phyloP scores from a whole-genome alignment of 1,284 basidiomycete genomes.

The Pseudozyma hubeiensis region DNA sequence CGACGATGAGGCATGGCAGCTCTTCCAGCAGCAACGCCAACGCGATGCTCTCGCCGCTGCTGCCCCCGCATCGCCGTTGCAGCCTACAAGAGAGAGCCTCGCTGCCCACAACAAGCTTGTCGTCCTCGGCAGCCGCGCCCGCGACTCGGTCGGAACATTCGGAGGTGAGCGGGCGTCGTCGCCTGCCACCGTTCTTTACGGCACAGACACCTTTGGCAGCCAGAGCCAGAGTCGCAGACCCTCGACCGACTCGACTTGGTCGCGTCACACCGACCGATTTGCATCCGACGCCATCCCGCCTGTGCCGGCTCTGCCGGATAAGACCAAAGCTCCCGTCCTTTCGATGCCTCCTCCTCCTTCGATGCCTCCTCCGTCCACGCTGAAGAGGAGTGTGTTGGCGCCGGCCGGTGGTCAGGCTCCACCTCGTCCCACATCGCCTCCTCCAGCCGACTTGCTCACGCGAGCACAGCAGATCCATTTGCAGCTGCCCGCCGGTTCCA shows the following conservation, averaged over 20 bases:
- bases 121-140: conserved; percentile 45
- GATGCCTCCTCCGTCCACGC: conserved; percentile 56
- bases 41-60: conserved; percentile 9
- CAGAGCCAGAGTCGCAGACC: conserved; percentile 30
- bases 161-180: conserved; percentile 38
- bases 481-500: conserved; percentile 32
- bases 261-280: conserved; percentile 31
- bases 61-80: conserved; percentile 17
- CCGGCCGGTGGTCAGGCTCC: conserved; percentile 26
- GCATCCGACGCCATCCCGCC: conserved; percentile 32
- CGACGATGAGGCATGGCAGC: conserved; percentile 52
- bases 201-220: conserved; percentile 44
- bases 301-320: conserved; percentile 51
- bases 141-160: conserved; percentile 54
- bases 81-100: conserved; percentile 28
- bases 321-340: conserved; percentile 58
- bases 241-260: conserved; percentile 51
- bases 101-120: conserved; percentile 42
- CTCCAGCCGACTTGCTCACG: conserved; percentile 52
- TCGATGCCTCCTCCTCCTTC: conserved; percentile 57
- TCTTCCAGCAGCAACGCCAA: conserved; percentile 32
- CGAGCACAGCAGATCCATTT: conserved; percentile 46
- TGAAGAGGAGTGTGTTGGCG: conserved; percentile 16
- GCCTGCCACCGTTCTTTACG: conserved; percentile 48
- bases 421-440: conserved; percentile 55